Conservation (phyloP, 2,329 filamentous ascomycete species). For the Botrytis aclada region DNA sequence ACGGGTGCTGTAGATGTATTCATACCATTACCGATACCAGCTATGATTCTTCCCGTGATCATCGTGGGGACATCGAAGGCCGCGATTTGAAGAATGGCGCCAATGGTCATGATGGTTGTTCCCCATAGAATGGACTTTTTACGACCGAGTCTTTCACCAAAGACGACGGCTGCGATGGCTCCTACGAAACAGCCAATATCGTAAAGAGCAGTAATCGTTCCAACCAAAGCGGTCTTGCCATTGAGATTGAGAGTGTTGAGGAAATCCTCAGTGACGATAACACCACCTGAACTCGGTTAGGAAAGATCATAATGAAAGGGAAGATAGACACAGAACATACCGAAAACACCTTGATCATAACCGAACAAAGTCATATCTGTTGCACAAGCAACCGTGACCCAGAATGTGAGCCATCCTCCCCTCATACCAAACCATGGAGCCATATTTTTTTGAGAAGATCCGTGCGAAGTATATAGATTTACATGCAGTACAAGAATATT, state of each 20-base stretch:
- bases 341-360: conserved; percentile 50
- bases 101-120: conserved; percentile 30
- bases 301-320: background rate
- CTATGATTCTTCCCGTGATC: conserved; percentile 64
- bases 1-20: conserved; percentile 44
- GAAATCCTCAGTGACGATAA: conserved; percentile 47
- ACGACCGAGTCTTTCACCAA: conserved; percentile 41
- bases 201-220: conserved; percentile 49
- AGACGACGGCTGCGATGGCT: conserved; percentile 35
- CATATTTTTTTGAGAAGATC: background rate
- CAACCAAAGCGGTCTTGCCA: conserved; percentile 26
- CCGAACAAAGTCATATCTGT: conserved; percentile 46
- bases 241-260: conserved; percentile 38
- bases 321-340: conserved; percentile 13
- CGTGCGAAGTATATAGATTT: background rate
- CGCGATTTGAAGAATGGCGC: conserved; percentile 38
- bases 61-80: conserved; percentile 52
- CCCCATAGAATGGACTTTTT: conserved; percentile 29
- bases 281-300: conserved; percentile 38
- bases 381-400: conserved; percentile 49
- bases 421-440: conserved; percentile 48
- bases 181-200: conserved; percentile 49
- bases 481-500: background rate
- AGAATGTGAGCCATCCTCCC: conserved; percentile 55
- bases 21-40: conserved; percentile 71